Percentiles rank a stretch among this genome's conserved stretches.
These are phyloP conservation scores for Colletotrichum karsti DNA, from an alignment of 2,329 filamentous ascomycete genomes.

Conservation along the genomic window DNA sequence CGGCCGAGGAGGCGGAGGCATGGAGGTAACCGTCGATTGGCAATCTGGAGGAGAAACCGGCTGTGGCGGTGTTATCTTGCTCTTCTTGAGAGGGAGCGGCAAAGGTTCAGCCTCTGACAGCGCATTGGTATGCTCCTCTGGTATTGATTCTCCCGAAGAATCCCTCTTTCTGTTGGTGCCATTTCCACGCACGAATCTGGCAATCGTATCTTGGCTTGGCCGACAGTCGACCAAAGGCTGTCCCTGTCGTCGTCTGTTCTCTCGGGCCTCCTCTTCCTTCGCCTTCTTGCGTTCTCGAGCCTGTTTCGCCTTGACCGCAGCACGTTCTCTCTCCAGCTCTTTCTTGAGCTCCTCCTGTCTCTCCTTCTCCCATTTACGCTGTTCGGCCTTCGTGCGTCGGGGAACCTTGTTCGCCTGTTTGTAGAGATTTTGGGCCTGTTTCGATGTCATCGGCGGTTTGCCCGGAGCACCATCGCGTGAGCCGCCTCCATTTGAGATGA, in stretches of 20 bases:
- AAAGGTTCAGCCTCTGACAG: slow-evolving; percentile 5
- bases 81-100: not conserved
- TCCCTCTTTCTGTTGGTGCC: slow-evolving; percentile 39
- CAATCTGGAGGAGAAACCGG: not conserved
- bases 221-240: slow-evolving; percentile 62
- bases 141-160: slow-evolving; percentile 15
- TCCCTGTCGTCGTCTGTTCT: slow-evolving; percentile 60
- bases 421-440: slow-evolving; percentile 49
- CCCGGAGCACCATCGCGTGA: slow-evolving; percentile 31
- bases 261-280: slow-evolving; percentile 57
- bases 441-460: slow-evolving; percentile 49
- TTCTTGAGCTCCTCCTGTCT: slow-evolving; percentile 60
- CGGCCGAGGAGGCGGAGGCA: slow-evolving; percentile 3
- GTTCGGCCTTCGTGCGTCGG: slow-evolving; percentile 52
- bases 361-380: slow-evolving; percentile 48
- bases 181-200: slow-evolving; percentile 56
- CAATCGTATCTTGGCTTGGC: slow-evolving; percentile 66
- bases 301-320: slow-evolving; percentile 55
- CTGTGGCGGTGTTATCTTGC: not conserved
- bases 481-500: slow-evolving; percentile 47
- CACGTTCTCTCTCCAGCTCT: slow-evolving; percentile 59
- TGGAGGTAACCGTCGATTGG: not conserved
- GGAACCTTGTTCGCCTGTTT: slow-evolving; percentile 45
- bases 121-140: not conserved
- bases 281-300: slow-evolving; percentile 64